Percentiles rank a stretch among this genome's conserved stretches.
phyloP scores from a whole-genome alignment of 2,329 filamentous ascomycete species.

The Pseudogymnoascus sp. region DNA sequence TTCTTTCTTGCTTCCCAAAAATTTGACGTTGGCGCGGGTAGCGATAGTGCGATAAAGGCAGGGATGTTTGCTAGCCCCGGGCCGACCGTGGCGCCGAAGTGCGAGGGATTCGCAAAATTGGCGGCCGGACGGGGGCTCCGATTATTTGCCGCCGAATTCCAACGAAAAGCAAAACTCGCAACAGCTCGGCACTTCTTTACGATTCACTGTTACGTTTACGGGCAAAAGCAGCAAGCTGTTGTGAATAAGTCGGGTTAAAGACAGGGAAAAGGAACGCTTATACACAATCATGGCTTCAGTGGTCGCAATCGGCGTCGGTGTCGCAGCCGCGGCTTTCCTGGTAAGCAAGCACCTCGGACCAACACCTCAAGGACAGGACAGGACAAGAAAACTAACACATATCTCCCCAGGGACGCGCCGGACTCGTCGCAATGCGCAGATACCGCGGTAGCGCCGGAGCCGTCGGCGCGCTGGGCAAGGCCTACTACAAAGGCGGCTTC shows the following conservation, averaged over 20 bases:
- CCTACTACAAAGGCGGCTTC: slow-evolving; percentile 98
- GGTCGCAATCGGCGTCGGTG: slow-evolving; percentile 49
- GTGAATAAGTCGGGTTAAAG: neutral
- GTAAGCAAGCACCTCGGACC: slow-evolving; percentile 31
- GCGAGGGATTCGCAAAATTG: neutral
- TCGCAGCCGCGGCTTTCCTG: slow-evolving; percentile 58
- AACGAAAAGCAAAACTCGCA: neutral
- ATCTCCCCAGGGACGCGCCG: slow-evolving; percentile 68
- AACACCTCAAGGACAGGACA: slow-evolving; percentile 2
- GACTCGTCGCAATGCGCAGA: slow-evolving; percentile 77
- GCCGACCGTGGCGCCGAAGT: neutral
- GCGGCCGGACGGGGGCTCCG: neutral
- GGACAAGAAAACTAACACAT: slow-evolving; percentile 17
- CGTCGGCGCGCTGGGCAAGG: slow-evolving; percentile 72
- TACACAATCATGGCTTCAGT: slow-evolving; percentile 45
- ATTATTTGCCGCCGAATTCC: neutral
- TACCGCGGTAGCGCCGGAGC: slow-evolving; percentile 59
- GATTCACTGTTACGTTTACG: neutral
- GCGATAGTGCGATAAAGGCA: slow-evolving; percentile 5
- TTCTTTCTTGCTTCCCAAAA: slow-evolving; percentile 13
- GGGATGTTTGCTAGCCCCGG: slow-evolving; percentile 5
- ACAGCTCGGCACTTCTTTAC: neutral
- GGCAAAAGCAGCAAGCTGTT: too few species aligned
- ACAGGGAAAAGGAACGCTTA: neutral
- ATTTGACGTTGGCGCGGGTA: slow-evolving; percentile 15